Evolutionary conservation across 805 yeast species (phyloP).

Genomic region (Kluyveromyces aestuarii): DNA sequence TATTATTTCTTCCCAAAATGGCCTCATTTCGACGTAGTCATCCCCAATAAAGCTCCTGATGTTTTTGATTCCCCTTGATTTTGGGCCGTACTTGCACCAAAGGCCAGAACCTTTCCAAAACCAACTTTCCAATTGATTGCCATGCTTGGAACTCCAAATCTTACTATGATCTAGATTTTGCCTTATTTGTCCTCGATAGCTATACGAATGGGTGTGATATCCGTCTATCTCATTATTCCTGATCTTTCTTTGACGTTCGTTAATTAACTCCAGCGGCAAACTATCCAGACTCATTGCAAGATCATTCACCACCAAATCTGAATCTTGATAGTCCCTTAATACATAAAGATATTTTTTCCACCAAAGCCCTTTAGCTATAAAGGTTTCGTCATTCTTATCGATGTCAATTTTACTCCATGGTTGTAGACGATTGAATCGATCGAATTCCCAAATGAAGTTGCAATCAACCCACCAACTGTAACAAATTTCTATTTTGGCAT

Average conservation of each 20-base stretch:
- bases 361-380: neutral
- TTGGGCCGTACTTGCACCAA: conserved; percentile 42
- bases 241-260: conserved; percentile 3
- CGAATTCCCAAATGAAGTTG: conserved; percentile 1
- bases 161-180: neutral
- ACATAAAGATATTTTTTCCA: neutral
- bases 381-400: neutral
- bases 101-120: conserved; percentile 38
- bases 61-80: conserved; percentile 32
- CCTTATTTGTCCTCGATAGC: conserved; percentile 5
- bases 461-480: neutral
- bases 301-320: neutral
- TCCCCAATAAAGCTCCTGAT: conserved; percentile 45
- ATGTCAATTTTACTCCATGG: neutral
- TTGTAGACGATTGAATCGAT: neutral
- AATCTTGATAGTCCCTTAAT: neutral
- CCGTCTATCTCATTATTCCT: conserved; percentile 27
- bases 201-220: conserved; percentile 19
- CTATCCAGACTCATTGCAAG: neutral
- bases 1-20: conserved; percentile 38
- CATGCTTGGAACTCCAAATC: neutral
- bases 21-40: conserved; percentile 51
- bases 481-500: neutral
- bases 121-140: conserved; percentile 32
- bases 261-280: neutral